Evolutionary conservation across 2,329 filamentous ascomycete genomes (phyloP).

Genomic region (Apiospora koreana): DNA sequence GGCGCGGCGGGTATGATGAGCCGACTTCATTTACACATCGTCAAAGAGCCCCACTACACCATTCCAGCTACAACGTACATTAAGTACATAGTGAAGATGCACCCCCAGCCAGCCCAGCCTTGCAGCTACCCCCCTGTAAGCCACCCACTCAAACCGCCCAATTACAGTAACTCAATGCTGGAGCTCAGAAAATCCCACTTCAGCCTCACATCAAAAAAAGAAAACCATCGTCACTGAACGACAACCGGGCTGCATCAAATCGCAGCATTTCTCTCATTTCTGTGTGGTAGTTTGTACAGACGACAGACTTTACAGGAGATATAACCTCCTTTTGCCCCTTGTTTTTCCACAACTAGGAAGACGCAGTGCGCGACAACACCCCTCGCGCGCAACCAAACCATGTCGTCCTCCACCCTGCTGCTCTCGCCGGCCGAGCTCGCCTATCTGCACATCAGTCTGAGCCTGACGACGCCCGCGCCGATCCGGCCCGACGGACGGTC

Average conservation of each 20-base stretch:
- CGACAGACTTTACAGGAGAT: neutral
- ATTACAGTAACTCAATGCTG: slow-evolving; percentile 21
- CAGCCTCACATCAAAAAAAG: slow-evolving; percentile 18
- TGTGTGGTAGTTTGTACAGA: neutral
- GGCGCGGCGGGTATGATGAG: neutral
- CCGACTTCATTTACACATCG: neutral
- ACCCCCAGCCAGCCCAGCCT: neutral
- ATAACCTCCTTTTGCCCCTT: fast-evolving
- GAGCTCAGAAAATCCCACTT: slow-evolving; percentile 26
- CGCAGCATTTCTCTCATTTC: neutral
- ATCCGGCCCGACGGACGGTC: slow-evolving; percentile 86
- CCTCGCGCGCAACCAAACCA: slow-evolving; percentile 5
- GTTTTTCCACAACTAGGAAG: neutral
- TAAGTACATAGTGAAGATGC: neutral
- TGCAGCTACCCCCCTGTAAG: slow-evolving; percentile 5
- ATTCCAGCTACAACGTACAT: too few relatives aligned
- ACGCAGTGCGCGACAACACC: neutral
- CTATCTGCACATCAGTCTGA: slow-evolving; percentile 88
- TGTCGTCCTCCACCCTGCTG: slow-evolving; percentile 65
- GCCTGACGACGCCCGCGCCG: slow-evolving; percentile 65
- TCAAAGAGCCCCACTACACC: neutral
- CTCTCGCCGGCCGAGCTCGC: slow-evolving; percentile 95
- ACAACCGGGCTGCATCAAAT: neutral
- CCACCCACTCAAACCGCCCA: slow-evolving; percentile 11
- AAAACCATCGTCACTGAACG: slow-evolving; percentile 1